Conservation (phyloP, 2,329 filamentous ascomycete genomes). For the Fusarium nodosum region DNA sequence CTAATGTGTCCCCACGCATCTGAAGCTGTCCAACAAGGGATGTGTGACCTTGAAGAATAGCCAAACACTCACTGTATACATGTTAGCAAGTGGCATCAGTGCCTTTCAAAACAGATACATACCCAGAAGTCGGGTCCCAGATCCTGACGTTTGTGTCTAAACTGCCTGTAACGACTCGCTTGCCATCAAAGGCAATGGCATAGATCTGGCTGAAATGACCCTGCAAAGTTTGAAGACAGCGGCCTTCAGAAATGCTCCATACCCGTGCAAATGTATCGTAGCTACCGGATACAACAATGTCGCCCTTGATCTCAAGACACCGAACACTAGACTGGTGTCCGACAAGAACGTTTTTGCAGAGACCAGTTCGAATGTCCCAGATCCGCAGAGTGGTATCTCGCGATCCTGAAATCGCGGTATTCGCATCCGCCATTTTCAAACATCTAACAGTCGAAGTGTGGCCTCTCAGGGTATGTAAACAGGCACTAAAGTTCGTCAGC, state of each 20-base stretch:
- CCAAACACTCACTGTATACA: slow-evolving; percentile 77
- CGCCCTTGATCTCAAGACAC: slow-evolving; percentile 94
- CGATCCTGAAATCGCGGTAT: slow-evolving; percentile 95
- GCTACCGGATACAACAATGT: slow-evolving; percentile 96
- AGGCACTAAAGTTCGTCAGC: slow-evolving; percentile 65
- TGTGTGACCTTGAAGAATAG: slow-evolving; percentile 95
- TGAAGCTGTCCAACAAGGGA: slow-evolving; percentile 96
- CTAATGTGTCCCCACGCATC: slow-evolving; percentile 93
- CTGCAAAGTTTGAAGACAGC: slow-evolving; percentile 88
- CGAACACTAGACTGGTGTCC: slow-evolving; percentile 96
- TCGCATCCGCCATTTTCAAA: slow-evolving; percentile 95
- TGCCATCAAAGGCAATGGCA: slow-evolving; percentile 96
- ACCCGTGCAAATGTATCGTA: slow-evolving; percentile 98
- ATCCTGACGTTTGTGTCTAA: slow-evolving; percentile 97
- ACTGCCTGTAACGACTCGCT: slow-evolving; percentile 92
- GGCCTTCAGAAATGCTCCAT: slow-evolving; percentile 97
- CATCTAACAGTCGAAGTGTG: slow-evolving; percentile 98
- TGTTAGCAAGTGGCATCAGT: slow-evolving; percentile 50
- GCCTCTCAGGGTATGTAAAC: slow-evolving; percentile 86
- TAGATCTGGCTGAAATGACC: slow-evolving; percentile 99
- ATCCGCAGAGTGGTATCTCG: slow-evolving; percentile 94
- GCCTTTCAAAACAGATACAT: slow-evolving; percentile 53
- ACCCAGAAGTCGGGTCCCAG: slow-evolving; percentile 93
- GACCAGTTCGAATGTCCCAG: slow-evolving; percentile 91
- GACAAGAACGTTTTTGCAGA: slow-evolving; percentile 91